Conservation (phyloP, 2,329 filamentous ascomycete species). For the Dactylellina sp. region DNA sequence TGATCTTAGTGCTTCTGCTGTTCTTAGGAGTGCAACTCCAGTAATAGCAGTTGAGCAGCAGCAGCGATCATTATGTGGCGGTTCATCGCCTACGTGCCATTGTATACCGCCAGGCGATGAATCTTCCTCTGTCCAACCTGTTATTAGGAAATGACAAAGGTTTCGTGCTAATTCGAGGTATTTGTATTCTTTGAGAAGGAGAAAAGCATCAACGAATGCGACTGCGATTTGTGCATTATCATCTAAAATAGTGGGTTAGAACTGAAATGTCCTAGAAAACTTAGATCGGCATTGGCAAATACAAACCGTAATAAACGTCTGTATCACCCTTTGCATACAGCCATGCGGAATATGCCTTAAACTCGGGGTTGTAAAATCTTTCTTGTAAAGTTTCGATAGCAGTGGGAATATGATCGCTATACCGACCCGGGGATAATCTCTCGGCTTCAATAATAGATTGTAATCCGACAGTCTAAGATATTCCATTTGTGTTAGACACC, state of each 20-base stretch:
- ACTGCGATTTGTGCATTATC: conserved; percentile 55
- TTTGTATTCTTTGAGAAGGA: conserved; percentile 37
- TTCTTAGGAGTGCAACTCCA: conserved; percentile 33
- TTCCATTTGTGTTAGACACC: conserved; percentile 3
- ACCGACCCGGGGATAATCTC: conserved; percentile 35
- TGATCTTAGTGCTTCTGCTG: conserved; percentile 33
- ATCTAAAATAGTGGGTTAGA: conserved; percentile 6
- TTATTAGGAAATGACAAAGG: conserved; percentile 49
- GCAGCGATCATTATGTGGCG: conserved; percentile 46
- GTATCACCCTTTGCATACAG: conserved; percentile 42
- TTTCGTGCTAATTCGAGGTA: conserved; percentile 47
- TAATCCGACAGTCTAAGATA: conserved; percentile 32
- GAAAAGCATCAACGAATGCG: conserved; percentile 33
- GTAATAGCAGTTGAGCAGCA: conserved; percentile 53
- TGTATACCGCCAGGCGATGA: conserved; percentile 48
- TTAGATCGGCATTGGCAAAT: not conserved
- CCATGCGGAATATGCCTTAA: conserved; percentile 53
- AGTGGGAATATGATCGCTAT: conserved; percentile 38
- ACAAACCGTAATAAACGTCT: conserved; percentile 50
- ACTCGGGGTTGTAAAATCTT: conserved; percentile 48
- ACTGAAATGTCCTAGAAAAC: not conserved
- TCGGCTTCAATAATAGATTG: conserved; percentile 53
- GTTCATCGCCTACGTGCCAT: conserved; percentile 48
- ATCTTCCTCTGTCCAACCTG: conserved; percentile 36
- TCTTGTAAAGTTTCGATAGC: conserved; percentile 52